These are phyloP conservation scores for Cerioporus squamosus DNA, from an alignment of 1,284 basidiomycete species.

Conservation along the genomic window DNA sequence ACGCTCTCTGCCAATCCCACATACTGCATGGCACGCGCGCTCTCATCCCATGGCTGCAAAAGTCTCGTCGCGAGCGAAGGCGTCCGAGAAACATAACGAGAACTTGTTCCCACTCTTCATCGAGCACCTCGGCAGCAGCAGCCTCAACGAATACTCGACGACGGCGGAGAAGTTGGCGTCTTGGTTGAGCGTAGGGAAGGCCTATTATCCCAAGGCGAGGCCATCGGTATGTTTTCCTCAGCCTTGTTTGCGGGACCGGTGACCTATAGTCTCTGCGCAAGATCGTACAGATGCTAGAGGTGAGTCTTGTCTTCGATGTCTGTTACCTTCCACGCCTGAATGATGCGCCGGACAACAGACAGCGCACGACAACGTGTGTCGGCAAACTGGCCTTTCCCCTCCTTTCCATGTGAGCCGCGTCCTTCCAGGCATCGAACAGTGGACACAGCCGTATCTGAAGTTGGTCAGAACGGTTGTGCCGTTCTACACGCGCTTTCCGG, in stretches of 20 bases:
- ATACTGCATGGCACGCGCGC: background rate
- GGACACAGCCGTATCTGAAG: constrained; percentile 23
- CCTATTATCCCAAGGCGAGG: constrained; percentile 27
- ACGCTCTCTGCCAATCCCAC: background rate
- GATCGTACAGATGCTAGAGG: constrained; percentile 29
- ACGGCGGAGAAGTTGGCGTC: constrained; percentile 22
- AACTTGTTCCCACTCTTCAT: constrained; percentile 24
- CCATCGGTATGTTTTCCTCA: constrained; percentile 19
- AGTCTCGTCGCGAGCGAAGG: background rate
- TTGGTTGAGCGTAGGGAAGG: constrained; percentile 26
- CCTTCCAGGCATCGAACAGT: constrained; percentile 12
- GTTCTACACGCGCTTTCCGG: constrained; percentile 21
- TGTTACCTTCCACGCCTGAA: background rate
- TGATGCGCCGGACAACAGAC: constrained; percentile 10
- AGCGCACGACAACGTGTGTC: constrained; percentile 20
- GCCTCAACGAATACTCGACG: constrained; percentile 11
- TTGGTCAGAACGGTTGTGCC: constrained; percentile 21
- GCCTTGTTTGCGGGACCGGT: background rate
- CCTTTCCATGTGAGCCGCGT: constrained; percentile 15
- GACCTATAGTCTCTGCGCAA: background rate
- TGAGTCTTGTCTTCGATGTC: constrained; percentile 2
- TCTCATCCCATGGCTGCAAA: background rate
- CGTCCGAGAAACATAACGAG: constrained; percentile 24
- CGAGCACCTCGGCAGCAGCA: constrained; percentile 18
- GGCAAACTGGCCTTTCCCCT: constrained; percentile 4